Base-by-base conservation (phyloP, 768 basidiomycete species). In the Hemileccinum impolitum region DNA sequence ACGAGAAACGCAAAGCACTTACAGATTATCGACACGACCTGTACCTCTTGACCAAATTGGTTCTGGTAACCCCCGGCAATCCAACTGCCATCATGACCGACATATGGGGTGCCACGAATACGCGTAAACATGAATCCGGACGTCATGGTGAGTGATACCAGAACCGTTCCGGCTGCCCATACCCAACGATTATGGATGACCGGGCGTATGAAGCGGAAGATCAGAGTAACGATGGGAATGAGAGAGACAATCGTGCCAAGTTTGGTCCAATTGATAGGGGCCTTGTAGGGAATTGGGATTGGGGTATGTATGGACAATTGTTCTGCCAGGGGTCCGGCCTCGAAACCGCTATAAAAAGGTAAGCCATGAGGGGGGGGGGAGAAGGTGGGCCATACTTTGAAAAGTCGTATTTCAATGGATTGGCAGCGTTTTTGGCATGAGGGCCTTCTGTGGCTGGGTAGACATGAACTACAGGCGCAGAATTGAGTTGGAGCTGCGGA, bases 81-180 rank as follows among this genome's bases (percentile, higher is more conserved):
- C 87, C 92, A 94, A 42, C 78, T 72, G 19, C 85, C 83, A 47
- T 80, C 76, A 0, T 73, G 72, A 25, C 80, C 82, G 19, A 72
- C 73, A 63, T 80, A 92, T 3, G 92, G 94, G 40, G 77, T 77
- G 28, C 77, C 77, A 53, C 95, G 85, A 58, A 99, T 99, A 55
- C 86, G 87, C 50, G 88, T 89, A 72, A 95, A 99, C 96, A 99
- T 99, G 74, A 83, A 88, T 8, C 96, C 96, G 9, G 87, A 84
- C 18, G 84, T 94, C 85, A 97, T 95, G 58, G 91, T 70, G 26
- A 87, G 69, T 17, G 90, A 85, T 9, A 82, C 78, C 23, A 81
- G 64, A 35, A 85, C 48, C 25, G 84, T 78, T 35, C 75, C 75
- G n/a, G 64, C 65, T 6, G 87, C 88, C 90, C 90, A 93, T 3